Evolutionary conservation across 345 rosid species (phyloP).

Genomic region (Stellera chamaejasme): DNA sequence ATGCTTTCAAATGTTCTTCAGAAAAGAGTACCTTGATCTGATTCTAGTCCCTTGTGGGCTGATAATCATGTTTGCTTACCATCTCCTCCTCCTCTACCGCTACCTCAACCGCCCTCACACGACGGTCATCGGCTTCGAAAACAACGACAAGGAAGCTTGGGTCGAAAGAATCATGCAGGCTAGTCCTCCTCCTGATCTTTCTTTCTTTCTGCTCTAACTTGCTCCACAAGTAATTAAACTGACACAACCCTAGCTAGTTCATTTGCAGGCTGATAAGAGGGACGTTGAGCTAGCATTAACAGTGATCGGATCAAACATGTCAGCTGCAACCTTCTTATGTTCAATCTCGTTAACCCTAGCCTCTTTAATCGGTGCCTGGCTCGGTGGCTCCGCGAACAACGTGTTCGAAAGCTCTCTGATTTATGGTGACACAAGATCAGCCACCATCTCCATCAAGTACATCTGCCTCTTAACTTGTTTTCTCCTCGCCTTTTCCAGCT

Average conservation of each 20-base stretch:
- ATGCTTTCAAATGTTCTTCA: conserved; percentile 21
- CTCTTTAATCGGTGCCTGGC: conserved; percentile 81
- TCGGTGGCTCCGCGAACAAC: conserved; percentile 34
- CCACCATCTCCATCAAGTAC: conserved; percentile 57
- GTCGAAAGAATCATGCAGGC: conserved; percentile 63
- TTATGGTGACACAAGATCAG: conserved; percentile 49
- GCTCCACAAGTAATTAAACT: too few species aligned
- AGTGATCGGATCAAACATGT: conserved; percentile 41
- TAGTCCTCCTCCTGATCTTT: conserved; percentile 6
- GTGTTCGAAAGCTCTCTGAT: conserved; percentile 34
- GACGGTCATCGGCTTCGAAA: conserved; percentile 58
- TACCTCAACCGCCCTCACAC: conserved; percentile 51
- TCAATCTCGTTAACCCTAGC: conserved; percentile 61
- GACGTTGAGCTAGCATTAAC: conserved; percentile 27
- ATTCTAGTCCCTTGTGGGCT: conserved; percentile 58
- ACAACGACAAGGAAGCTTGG: conserved; percentile 67
- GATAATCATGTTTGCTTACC: conserved; percentile 46
- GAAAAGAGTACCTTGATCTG: conserved; percentile 61
- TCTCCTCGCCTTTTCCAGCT: conserved; percentile 56
- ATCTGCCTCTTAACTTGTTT: conserved; percentile 52
- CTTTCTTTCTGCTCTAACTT: not conserved
- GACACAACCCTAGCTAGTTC: not conserved
- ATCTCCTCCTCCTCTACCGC: conserved; percentile 52
- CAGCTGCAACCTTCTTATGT: conserved; percentile 54
- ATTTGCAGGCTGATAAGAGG: conserved; percentile 27